Percentiles rank a stretch among this genome's conserved stretches.
phyloP scores from a whole-genome alignment of 1,139 yeast genomes.

The Suhomyces bolitotheri region DNA sequence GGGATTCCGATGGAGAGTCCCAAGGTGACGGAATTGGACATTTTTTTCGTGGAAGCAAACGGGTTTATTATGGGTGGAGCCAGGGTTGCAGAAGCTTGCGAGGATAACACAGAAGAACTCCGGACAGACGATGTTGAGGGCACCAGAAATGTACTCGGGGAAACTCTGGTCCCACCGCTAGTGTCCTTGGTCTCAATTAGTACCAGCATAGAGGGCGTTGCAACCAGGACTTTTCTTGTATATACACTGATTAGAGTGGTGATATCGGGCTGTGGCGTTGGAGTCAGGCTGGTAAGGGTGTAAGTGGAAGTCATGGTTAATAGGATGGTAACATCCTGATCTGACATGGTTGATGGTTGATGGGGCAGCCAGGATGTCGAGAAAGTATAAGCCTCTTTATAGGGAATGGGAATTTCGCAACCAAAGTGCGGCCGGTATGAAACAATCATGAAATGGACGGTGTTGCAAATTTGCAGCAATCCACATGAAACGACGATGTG shows the following conservation, averaged over 20 bases:
- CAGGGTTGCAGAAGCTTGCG: too few relatives aligned
- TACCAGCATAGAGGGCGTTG: too few relatives aligned
- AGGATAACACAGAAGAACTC: too few relatives aligned
- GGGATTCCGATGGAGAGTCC: slow-evolving; percentile 51
- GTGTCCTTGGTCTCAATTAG: too few relatives aligned
- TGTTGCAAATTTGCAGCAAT: not conserved
- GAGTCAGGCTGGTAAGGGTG: slow-evolving; percentile 12
- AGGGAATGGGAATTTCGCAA: slow-evolving; percentile 5
- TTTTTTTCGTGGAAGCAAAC: slow-evolving; percentile 1
- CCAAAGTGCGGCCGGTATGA: slow-evolving; percentile 4
- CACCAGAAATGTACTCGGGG: too few relatives aligned
- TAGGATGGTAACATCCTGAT: slow-evolving; percentile 11
- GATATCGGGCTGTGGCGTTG: not conserved
- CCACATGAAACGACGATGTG: too few relatives aligned
- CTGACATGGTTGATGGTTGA: slow-evolving; percentile 4
- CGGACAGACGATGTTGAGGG: too few relatives aligned
- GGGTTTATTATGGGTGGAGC: not conserved
- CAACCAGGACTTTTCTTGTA: too few relatives aligned
- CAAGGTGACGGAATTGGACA: slow-evolving; percentile 21
- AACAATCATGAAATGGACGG: not conserved
- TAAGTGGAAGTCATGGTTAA: slow-evolving; percentile 23
- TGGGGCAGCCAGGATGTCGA: too few relatives aligned
- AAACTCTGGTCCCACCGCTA: too few relatives aligned
- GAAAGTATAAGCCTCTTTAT: not conserved
- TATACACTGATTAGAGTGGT: slow-evolving; percentile 5